Base-by-base conservation (phyloP, 1,284 basidiomycete species). In the Cystobasidium slooffiae region DNA sequence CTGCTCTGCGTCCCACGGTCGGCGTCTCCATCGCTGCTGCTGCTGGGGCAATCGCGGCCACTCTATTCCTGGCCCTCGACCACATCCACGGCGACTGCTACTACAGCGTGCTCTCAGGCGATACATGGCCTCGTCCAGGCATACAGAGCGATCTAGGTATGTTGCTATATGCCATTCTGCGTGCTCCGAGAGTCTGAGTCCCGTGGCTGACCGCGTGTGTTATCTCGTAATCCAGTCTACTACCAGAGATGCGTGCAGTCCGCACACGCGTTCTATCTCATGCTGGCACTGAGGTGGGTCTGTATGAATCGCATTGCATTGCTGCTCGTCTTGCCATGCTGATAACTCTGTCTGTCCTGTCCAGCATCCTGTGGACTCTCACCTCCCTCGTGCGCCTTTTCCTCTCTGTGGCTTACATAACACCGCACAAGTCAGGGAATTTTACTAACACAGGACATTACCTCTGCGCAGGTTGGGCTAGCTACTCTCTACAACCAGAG, bases 11-110 rank as follows among this genome's bases (percentile, higher is more conserved):
- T 10, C 63, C 63, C 7, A 65, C 63, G 46, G 22, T 49, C 39
- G 18, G n/a, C 9, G 31, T 52, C 14, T 44, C 63, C 12, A 4
- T 52, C 7, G 49, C 49, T 16, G 31, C 46, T 6, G 22, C 46
- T 6, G 46, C 16, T 41, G 22, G 44, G 24, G 63, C 39, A 8
- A 24, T 65, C n/a, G 12, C 43, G 37, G 63, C 63, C 6, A 24
- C 46, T 22, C 14, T 65, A 10, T 44, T 65, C 43, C 18, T 51
- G 24, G 63, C 46, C 12, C 47, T 65, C 22, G 63, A 65, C 47
- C 47, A 65, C 20, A 22, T 65, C 20, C 55, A 56, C 55, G 55
- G 55, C 20, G 55, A 56, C 55, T 56, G 55, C 55, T 56, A 56
- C 24, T 56, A 56, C 55, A 37, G 55, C 55, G 55, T 56, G 3